These are phyloP conservation scores for Erodium chrysanthum DNA, from an alignment of 441 rosid genomes.

Conservation along the genomic window DNA sequence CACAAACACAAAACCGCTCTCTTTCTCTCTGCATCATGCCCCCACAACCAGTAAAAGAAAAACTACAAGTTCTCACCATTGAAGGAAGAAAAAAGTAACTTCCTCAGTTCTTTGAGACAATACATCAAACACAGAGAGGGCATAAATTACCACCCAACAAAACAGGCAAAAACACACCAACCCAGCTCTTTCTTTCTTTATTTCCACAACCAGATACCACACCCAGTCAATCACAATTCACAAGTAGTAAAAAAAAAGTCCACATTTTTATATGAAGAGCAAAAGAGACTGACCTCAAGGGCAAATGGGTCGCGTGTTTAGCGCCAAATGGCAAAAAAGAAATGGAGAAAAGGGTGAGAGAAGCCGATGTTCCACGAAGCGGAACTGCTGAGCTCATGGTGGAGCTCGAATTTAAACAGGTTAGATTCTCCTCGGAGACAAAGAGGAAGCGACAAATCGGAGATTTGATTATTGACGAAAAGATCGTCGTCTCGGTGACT, in stretches of 20 bases:
- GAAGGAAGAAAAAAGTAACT: not conserved
- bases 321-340: slow-evolving; percentile 23
- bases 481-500: slow-evolving; percentile 9
- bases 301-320: not conserved
- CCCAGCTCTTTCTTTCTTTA: not conserved
- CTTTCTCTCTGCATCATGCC: not conserved
- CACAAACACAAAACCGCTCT: not conserved
- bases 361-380: slow-evolving; percentile 18
- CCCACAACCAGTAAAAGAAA: not conserved
- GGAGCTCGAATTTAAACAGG: slow-evolving; percentile 25
- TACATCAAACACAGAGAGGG: not conserved
- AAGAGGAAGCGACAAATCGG: slow-evolving; percentile 17
- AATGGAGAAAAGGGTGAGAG: not conserved
- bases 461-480: not conserved
- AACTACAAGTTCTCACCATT: not conserved
- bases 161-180: not conserved
- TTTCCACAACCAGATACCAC: not conserved
- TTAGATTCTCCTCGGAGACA: slow-evolving; percentile 17
- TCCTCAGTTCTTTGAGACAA: not conserved
- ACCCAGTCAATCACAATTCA: not conserved
- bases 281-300: slow-evolving; percentile 14
- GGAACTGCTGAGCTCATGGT: slow-evolving; percentile 10
- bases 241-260: not conserved
- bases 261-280: not conserved
- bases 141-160: slow-evolving; percentile 4